A percentile compares a stretch with the other conserved stretches of the same genome.
These are phyloP conservation scores for Entoloma clypeatum DNA, from an alignment of 1,284 basidiomycete species.

Conservation along the genomic window DNA sequence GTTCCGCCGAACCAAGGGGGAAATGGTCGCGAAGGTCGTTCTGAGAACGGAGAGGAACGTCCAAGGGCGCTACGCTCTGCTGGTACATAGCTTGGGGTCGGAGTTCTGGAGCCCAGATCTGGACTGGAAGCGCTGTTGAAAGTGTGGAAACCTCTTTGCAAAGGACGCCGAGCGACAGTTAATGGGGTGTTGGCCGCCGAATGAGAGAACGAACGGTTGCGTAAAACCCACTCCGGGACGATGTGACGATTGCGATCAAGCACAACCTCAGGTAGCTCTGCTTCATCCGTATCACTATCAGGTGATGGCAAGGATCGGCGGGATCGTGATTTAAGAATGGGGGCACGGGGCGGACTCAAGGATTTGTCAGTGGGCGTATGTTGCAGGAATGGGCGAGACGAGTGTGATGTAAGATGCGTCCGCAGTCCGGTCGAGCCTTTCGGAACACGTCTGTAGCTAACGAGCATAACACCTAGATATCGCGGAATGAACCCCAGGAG, in stretches of 20 bases:
- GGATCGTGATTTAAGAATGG: conserved; percentile 10
- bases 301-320: conserved; percentile 10
- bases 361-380: conserved; percentile 34
- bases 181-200: conserved; percentile 34
- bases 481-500: conserved; percentile 92
- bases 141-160: conserved; percentile 40
- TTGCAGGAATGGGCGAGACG: conserved; percentile 26
- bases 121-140: conserved; percentile 63
- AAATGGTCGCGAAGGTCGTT: conserved; percentile 28
- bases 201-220: conserved; percentile 51
- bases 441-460: conserved; percentile 86
- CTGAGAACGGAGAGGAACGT: conserved; percentile 38
- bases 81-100: conserved; percentile 20
- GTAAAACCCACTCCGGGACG: conserved; percentile 89
- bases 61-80: conserved; percentile 39
- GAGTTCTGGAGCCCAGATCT: conserved; percentile 42
- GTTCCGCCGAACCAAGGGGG: conserved; percentile 75
- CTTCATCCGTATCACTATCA: conserved; percentile 54
- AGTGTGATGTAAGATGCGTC: conserved; percentile 17
- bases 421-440: conserved; percentile 33
- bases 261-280: conserved; percentile 86
- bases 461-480: conserved; percentile 97
- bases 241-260: conserved; percentile 94
- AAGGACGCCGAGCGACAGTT: conserved; percentile 27
- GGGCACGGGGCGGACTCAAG: conserved; percentile 15